phyloP scores from a whole-genome alignment of 331 rosid genomes.

The Pyracantha coccinea region DNA sequence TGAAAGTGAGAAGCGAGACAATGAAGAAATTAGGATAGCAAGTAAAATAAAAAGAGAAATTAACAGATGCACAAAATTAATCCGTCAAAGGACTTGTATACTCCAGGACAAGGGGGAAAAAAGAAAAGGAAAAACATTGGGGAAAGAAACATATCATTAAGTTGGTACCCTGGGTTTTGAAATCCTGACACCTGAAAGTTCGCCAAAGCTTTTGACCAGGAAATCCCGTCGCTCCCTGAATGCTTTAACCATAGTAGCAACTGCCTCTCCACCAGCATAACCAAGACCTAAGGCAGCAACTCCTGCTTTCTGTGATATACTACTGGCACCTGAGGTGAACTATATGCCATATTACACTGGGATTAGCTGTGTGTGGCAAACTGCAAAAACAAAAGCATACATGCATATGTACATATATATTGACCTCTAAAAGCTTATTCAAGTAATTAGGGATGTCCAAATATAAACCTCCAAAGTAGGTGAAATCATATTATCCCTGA shows the following conservation, averaged over 20 bases:
- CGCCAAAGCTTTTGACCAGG: conserved; percentile 70
- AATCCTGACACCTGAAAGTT: conserved; percentile 63
- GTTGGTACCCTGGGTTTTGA: conserved; percentile 67
- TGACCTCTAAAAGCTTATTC: too few relatives aligned
- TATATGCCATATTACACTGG: conserved; percentile 16
- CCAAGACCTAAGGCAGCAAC: conserved; percentile 93
- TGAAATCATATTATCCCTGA: background rate
- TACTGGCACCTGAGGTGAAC: conserved; percentile 85
- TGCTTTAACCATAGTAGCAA: conserved; percentile 76
- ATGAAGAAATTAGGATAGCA: background rate
- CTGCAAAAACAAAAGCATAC: background rate
- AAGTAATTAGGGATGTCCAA: background rate
- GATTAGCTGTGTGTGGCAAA: background rate
- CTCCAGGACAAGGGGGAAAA: background rate
- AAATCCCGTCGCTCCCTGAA: conserved; percentile 80
- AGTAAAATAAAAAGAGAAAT: background rate
- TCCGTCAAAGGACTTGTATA: background rate
- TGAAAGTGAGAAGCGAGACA: conserved; percentile 19
- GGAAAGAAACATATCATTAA: background rate
- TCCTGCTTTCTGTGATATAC: conserved; percentile 83
- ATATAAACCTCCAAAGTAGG: background rate
- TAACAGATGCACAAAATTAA: background rate
- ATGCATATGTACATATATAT: background rate
- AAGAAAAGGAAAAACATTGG: background rate
- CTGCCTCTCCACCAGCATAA: conserved; percentile 81